phyloP scores from a whole-genome alignment of 2,329 filamentous ascomycete genomes.

The Graphilbum fragrans region DNA sequence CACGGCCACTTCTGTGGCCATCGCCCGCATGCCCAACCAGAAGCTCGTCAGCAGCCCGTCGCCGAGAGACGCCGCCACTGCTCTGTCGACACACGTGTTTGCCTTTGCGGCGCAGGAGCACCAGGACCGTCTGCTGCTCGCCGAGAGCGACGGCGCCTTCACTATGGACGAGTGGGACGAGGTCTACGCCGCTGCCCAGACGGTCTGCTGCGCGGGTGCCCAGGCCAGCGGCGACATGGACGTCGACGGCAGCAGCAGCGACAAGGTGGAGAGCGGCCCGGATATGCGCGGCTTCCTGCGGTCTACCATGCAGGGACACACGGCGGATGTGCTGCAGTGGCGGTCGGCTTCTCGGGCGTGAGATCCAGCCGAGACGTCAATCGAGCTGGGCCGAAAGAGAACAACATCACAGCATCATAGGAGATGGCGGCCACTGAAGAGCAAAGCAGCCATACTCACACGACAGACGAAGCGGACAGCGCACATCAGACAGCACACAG shows the following conservation, averaged over 20 bases:
- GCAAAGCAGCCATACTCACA: no score
- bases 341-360: conserved; percentile 19
- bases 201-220: conserved; percentile 43
- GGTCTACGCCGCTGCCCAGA: conserved; percentile 51
- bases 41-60: conserved; percentile 46
- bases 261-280: conserved; percentile 23
- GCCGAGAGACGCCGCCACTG: conserved; percentile 45
- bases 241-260: conserved; percentile 35
- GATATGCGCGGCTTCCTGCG: conserved; percentile 49
- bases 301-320: conserved; percentile 44
- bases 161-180: conserved; percentile 63
- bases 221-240: conserved; percentile 10
- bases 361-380: background rate
- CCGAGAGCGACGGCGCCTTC: conserved; percentile 74
- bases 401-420: no score
- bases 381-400: no score
- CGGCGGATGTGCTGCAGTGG: conserved; percentile 43
- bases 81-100: conserved; percentile 68
- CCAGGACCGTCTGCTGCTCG: conserved; percentile 59
- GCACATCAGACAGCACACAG: no score
- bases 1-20: conserved; percentile 52
- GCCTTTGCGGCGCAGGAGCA: conserved; percentile 63
- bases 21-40: conserved; percentile 50
- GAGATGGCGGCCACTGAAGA: no score
- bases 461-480: no score